Conservation (phyloP, 2,329 filamentous ascomycete species). For the Fusarium sp. region DNA sequence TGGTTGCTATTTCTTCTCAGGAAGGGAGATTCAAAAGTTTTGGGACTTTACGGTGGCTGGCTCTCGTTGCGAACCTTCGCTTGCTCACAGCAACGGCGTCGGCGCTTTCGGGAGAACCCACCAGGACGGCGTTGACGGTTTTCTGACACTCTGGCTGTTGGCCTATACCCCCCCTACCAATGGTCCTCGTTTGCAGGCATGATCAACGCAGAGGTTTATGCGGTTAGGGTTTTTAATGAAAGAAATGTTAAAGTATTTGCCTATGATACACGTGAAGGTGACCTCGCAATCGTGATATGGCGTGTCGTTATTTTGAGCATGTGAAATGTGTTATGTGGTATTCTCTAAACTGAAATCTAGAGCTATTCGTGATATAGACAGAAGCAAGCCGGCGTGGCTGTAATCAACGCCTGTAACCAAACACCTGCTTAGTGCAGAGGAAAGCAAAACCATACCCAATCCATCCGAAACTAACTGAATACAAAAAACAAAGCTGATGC, state of each 20-base stretch:
- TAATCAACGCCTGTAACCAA: slow-evolving; percentile 18
- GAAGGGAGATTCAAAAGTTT: slow-evolving; percentile 54
- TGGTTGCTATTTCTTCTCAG: slow-evolving; percentile 55
- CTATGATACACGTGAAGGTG: background rate
- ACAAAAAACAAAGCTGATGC: background rate
- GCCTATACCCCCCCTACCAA: slow-evolving; percentile 56
- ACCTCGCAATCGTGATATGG: background rate
- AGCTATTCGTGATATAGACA: slow-evolving; percentile 7
- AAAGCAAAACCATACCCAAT: background rate
- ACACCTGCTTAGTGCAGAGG: slow-evolving; percentile 11
- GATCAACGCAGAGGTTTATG: slow-evolving; percentile 52
- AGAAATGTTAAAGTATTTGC: slow-evolving; percentile 44
- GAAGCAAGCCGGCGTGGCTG: slow-evolving; percentile 3
- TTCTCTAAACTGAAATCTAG: slow-evolving; percentile 13
- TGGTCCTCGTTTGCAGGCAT: slow-evolving; percentile 53
- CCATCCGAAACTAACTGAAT: background rate
- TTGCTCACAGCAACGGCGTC: slow-evolving; percentile 39
- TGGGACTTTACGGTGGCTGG: slow-evolving; percentile 48
- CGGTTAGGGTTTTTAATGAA: slow-evolving; percentile 52
- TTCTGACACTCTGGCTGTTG: slow-evolving; percentile 56
- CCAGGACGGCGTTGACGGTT: slow-evolving; percentile 57
- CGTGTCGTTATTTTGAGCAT: background rate
- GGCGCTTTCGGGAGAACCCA: slow-evolving; percentile 46
- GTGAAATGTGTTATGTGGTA: background rate
- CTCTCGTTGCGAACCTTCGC: slow-evolving; percentile 40